Base-by-base conservation (phyloP, 2,329 filamentous ascomycete genomes). In the Ophiocordyceps australis region DNA sequence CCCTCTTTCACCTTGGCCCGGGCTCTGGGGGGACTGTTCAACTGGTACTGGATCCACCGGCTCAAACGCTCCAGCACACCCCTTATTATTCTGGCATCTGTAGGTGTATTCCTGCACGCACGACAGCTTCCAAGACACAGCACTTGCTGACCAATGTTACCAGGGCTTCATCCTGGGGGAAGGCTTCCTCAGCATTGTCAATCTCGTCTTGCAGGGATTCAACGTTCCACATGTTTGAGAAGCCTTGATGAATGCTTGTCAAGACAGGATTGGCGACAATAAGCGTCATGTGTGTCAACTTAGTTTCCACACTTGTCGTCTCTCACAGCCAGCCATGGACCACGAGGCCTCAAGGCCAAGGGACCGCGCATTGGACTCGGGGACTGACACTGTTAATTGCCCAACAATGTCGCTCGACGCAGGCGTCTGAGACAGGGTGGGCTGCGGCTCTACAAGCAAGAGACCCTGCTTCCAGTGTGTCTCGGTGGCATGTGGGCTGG, bases 401-500 rank as follows among this genome's bases (percentile, higher is more conserved):
- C 82, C 83, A 24, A 55, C 58, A 14, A 92, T 48, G 31, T 58
- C 59, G 25, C 67, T 55, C 3, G 62, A 68, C 25, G 59, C 58
- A 37, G 64, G 64, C 32, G 65, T 38, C 20, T 54, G 45, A 20
- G 47, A 41, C 16, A 55, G 40, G 9, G 55, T 43, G 28, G 66
- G 55, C 21, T 65, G 59, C 5, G 62, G 59, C 29, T 81, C 71
- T 32, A 76, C 64, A 27, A 91, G 53, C 32, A 86, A 57, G 14
- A 93, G 55, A 2, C 75, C 79, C 45, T 92, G 83, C 49, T 76
- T 78, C 86, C 86, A 95, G 50, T 95, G 86, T 7, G 86, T 95
- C 33, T 74, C 65, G 28, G 66, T 71, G 12, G 69, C 71, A 35
- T 63, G 59, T 1, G 85, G 85, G 0, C 83, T 81, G 2, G 85